Conservation (phyloP, 371 early-diverging fungal genomes). For the Mortierella sp. region DNA sequence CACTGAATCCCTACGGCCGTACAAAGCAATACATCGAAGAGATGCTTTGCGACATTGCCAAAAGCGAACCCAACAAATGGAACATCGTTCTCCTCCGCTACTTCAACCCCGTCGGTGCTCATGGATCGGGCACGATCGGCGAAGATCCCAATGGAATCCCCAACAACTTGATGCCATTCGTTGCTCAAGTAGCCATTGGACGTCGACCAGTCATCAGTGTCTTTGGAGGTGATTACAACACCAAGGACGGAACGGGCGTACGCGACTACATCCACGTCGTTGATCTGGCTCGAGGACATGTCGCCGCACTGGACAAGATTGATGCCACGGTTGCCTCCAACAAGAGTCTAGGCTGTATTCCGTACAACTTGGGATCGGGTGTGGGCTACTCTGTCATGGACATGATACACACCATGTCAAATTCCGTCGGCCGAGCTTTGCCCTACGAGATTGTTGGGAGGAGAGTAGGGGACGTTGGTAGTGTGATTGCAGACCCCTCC, state of each 20-base stretch:
- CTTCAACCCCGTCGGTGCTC: conserved; percentile 94
- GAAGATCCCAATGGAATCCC: conserved; percentile 89
- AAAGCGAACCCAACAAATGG: conserved; percentile 43
- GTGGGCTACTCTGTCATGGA: conserved; percentile 87
- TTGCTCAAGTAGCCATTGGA: conserved; percentile 84
- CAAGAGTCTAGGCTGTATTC: conserved; percentile 61
- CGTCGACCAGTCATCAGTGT: conserved; percentile 77
- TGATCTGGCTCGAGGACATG: conserved; percentile 89
- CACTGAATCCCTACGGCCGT: conserved; percentile 88
- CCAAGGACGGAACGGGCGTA: conserved; percentile 90
- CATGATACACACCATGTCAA: conserved; percentile 83
- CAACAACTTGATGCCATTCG: conserved; percentile 90
- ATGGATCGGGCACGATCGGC: conserved; percentile 86
- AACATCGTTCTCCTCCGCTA: conserved; percentile 64
- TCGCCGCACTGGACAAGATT: conserved; percentile 82
- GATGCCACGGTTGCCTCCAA: conserved; percentile 17
- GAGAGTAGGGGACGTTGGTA: conserved; percentile 87
- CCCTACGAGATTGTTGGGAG: conserved; percentile 73
- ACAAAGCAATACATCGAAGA: conserved; percentile 87
- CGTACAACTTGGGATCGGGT: conserved; percentile 92
- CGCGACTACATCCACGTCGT: conserved; percentile 94
- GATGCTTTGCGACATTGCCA: conserved; percentile 73
- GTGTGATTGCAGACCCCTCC: conserved; percentile 81
- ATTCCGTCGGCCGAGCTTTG: conserved; percentile 72
- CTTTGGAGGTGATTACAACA: conserved; percentile 86